Percentiles rank a stretch among this genome's conserved stretches.
These are phyloP conservation scores for Podospora sp. DNA, from an alignment of 495 filamentous ascomycete species.

Conservation along the genomic window DNA sequence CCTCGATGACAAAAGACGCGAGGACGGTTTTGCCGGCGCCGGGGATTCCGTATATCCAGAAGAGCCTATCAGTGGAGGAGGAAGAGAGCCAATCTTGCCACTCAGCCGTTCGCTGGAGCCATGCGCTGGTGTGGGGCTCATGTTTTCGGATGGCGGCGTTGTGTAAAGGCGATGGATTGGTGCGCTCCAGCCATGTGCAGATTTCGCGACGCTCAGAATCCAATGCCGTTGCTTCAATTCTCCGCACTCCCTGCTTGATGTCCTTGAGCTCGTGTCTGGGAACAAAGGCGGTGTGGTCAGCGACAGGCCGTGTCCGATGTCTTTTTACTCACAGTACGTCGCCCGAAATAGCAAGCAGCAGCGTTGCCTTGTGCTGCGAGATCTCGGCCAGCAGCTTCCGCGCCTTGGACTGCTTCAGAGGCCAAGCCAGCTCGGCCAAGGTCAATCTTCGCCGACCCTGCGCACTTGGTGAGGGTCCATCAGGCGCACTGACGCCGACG, in stretches of 20 bases:
- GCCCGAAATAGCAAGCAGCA: constrained; percentile 16
- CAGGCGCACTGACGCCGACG: no score
- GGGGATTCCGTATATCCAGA: constrained; percentile 47
- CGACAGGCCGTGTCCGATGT: background rate
- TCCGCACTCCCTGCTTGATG: background rate
- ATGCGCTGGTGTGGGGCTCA: constrained; percentile 28
- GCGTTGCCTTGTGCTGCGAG: constrained; percentile 30
- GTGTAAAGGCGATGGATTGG: constrained; percentile 27
- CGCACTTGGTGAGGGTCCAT: no score
- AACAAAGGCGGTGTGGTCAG: background rate
- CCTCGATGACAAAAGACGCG: constrained; percentile 38
- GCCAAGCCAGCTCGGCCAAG: constrained; percentile 29
- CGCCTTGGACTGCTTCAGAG: constrained; percentile 31
- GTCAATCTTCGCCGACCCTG: background rate
- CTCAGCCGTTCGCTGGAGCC: constrained; percentile 28
- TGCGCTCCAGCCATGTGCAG: constrained; percentile 10
- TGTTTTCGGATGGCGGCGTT: constrained; percentile 23
- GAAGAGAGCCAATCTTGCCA: constrained; percentile 28
- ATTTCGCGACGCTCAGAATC: background rate
- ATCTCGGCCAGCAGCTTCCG: constrained; percentile 31
- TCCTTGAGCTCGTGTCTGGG: background rate
- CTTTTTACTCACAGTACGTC: background rate
- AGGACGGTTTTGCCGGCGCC: constrained; percentile 48
- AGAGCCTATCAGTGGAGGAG: constrained; percentile 17
- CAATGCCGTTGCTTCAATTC: background rate